Base-by-base conservation (phyloP, 805 yeast species). In the Yamadazyma paraphyllophila region DNA sequence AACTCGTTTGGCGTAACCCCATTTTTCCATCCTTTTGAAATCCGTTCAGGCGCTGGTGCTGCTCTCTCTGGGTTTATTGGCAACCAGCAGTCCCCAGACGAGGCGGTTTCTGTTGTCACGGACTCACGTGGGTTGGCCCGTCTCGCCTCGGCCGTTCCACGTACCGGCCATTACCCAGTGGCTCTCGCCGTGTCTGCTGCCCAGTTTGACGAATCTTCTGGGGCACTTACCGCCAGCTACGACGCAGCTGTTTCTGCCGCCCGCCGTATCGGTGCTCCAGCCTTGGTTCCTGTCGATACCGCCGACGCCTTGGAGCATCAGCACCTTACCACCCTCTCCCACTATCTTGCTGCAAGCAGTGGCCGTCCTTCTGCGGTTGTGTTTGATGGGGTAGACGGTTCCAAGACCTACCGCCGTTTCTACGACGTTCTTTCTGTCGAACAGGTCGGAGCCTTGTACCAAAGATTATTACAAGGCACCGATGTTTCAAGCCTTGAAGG, bases 1-100 rank as follows among this genome's bases (percentile, higher is more conserved):
- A 84, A 85, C 59, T 69, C 79, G 11, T 59, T 64, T 38, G 82
- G 82, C 17, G 65, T 62, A n/a, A 79, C 82, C 44, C 94, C 95
- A 24, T 71, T 72, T 44, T 65, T 84, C 54, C 72, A 80, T 59
- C 69, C 77, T 51, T 64, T 84, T 46, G 89, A 90, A 59, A 78
- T 88, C 46, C 81, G 96, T 62, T 71, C 85, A 2, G 97, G 97
- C 56, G 94, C 96, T 27, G 88, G 92, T 38, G 76, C 81, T 50
- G 78, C 87, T 24, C 76, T 92, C 38, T 69, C 87, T 41, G 97
- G 97, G 32, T 91, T 83, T 66, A 63, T 80, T 4, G 17, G 34
- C 11, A 12, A 17, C 13, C 26, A 20, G 17, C 51, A 59, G n/a
- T n/a, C n/a, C n/a, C 36, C 59, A 57, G 54, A 57, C 44, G 69